A percentile compares a stretch with the other conserved stretches of the same genome.
These are phyloP conservation scores for Solanum piurae DNA, from an alignment of 257 asterid species.

Conservation along the genomic window DNA sequence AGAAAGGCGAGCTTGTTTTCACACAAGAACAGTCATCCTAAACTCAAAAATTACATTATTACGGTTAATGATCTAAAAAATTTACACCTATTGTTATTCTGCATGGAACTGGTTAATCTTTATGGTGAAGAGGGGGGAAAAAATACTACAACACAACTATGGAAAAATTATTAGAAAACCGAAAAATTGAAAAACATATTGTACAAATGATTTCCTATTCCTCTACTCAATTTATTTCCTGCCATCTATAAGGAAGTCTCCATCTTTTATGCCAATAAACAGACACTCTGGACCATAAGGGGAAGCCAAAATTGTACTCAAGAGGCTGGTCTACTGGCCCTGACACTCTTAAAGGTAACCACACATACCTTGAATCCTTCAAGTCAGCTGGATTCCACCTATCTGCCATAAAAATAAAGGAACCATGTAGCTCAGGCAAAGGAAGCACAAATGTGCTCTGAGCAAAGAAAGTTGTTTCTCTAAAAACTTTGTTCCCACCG, in stretches of 20 bases:
- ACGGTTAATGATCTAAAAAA: neutral
- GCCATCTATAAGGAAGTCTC: conserved; percentile 64
- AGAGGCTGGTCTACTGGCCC: conserved; percentile 85
- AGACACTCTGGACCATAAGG: conserved; percentile 85
- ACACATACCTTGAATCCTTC: conserved; percentile 80
- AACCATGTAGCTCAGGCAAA: conserved; percentile 47
- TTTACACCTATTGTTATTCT: neutral
- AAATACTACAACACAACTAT: neutral
- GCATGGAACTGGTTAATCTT: neutral
- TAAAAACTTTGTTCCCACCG: conserved; percentile 70
- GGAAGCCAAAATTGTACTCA: conserved; percentile 75
- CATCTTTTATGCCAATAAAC: conserved; percentile 91
- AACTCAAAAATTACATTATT: neutral
- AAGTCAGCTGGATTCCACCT: conserved; percentile 93
- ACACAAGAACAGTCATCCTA: neutral
- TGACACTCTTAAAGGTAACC: conserved; percentile 75
- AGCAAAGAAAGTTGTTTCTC: conserved; percentile 60
- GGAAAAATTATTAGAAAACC: neutral
- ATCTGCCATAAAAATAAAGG: conserved; percentile 83
- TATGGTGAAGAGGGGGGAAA: neutral
- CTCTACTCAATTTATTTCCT: conserved; percentile 13
- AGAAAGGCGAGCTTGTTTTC: neutral
- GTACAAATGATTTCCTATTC: neutral
- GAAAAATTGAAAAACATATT: neutral
- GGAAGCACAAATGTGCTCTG: conserved; percentile 91